Evolutionary conservation across 768 basidiomycete species (phyloP).

Genomic region (Filobasidium floriforme): DNA sequence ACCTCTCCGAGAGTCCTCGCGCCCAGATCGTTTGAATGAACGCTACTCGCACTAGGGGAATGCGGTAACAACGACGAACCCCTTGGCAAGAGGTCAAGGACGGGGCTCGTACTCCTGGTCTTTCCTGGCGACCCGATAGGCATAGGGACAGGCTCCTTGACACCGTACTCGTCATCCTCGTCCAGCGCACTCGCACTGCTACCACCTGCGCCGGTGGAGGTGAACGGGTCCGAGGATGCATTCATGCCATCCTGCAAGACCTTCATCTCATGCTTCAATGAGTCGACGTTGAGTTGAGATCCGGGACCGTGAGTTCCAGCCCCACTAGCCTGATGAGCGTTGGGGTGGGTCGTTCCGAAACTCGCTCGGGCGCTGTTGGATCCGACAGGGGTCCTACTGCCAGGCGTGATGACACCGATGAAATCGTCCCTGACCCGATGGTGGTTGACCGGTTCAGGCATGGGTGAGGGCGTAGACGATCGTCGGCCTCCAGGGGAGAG

Average conservation of each 20-base stretch:
- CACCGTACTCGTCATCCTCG: background rate
- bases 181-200: background rate
- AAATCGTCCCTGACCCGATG: background rate
- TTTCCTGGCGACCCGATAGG: background rate
- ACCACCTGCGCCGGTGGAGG: background rate
- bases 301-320: background rate
- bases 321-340: background rate
- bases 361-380: background rate
- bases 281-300: background rate
- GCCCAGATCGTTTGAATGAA: background rate
- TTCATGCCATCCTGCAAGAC: background rate
- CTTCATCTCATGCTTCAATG: background rate
- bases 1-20: background rate
- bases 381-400: background rate
- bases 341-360: background rate
- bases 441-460: background rate
- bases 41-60: background rate
- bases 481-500: background rate
- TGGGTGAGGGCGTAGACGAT: background rate
- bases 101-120: background rate
- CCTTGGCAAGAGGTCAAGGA: slow-evolving; percentile 1
- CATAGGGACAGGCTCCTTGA: background rate
- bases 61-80: background rate
- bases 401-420: background rate
- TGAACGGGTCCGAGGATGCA: background rate